Evolutionary conservation across 2,329 filamentous ascomycete genomes (phyloP), one percentile per base, ranked within the genome.

Genomic region (Zelopaecilomyces penicillatus): DNA sequence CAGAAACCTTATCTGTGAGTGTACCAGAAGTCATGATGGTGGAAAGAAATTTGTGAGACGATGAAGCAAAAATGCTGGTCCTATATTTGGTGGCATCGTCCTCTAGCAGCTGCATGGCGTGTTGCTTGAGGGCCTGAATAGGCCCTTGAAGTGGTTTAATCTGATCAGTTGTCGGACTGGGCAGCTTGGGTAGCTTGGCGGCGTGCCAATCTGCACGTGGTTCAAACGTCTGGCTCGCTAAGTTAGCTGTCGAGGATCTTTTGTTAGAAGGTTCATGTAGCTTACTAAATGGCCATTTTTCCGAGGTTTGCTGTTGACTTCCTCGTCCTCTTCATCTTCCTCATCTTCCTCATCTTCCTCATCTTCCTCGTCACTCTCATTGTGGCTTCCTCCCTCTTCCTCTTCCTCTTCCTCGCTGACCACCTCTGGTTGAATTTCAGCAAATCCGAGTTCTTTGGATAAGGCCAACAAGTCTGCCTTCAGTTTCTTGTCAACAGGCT

Each of bases 1-100:
- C 94, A 3, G 93, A 98, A 37, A 97, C 85, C 64, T 96, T 97
- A 64, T 98, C 93, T 45, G 89, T 94, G 55, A 97, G 78, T 7
- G 94, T 98, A 72, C 93, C 93, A 2, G 90, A 94, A 7, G 88
- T 74, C 87, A 97, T 96, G 62, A 98, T 96, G 12, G 89, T 95
- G 2, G 90, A 87, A 73, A 97, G 83, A 71, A 98, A 98, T 63
- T 90, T 95, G 65, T 94, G 86, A 35, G 90, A 91, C 3, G 91
- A 93, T 28, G 87, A 88, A 41, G 87, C 80, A 5, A 86, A 80
- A 45, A 85, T 70, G 53, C 87, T 83, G 28, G 80, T 78, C 44
- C 75, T 75, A 66, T 96, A 98, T 39, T 78, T 72, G 35, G 78
- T 74, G 49, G 85, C 85, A 60, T 98, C 93, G 28, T 80, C 73